These are phyloP conservation scores for Casaregolazyma suthepensis DNA, from an alignment of 1,139 yeast species.

Conservation along the genomic window DNA sequence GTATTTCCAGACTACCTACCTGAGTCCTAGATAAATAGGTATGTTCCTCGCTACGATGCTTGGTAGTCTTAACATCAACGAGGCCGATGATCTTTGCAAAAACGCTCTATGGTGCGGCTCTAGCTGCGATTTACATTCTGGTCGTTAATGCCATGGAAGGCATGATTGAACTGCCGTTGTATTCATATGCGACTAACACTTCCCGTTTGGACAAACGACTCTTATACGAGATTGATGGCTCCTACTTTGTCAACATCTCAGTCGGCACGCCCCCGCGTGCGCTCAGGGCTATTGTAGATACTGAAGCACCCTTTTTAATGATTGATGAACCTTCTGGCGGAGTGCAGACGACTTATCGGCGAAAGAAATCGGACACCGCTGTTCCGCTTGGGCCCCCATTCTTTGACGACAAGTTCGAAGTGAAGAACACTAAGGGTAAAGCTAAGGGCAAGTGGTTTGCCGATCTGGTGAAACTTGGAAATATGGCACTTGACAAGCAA, in stretches of 20 bases:
- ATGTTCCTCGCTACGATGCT: not conserved
- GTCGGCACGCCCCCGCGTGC: slow-evolving; percentile 39
- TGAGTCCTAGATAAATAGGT: not conserved
- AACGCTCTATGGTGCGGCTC: not conserved
- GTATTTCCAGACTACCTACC: not conserved
- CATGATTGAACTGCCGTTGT: slow-evolving; percentile 13
- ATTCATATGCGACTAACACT: slow-evolving; percentile 5
- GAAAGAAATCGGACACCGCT: slow-evolving; percentile 3
- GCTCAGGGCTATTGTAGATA: slow-evolving; percentile 38
- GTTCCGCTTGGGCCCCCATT: not conserved
- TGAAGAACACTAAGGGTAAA: slow-evolving; percentile 12
- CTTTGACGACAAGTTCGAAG: slow-evolving; percentile 17
- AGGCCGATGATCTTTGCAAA: not conserved
- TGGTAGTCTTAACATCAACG: not conserved
- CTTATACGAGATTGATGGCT: slow-evolving; percentile 24
- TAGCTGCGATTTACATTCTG: not conserved
- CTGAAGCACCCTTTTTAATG: slow-evolving; percentile 46
- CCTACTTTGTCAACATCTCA: slow-evolving; percentile 34
- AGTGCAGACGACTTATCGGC: slow-evolving; percentile 17
- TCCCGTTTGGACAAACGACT: slow-evolving; percentile 4
- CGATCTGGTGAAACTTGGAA: not conserved
- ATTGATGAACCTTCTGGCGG: slow-evolving; percentile 31
- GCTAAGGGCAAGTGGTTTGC: not conserved
- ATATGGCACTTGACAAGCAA: slow-evolving; percentile 32
- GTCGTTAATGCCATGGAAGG: not conserved